Conservation (phyloP, 2,329 filamentous ascomycete genomes). For the Scytalidium sp. region DNA sequence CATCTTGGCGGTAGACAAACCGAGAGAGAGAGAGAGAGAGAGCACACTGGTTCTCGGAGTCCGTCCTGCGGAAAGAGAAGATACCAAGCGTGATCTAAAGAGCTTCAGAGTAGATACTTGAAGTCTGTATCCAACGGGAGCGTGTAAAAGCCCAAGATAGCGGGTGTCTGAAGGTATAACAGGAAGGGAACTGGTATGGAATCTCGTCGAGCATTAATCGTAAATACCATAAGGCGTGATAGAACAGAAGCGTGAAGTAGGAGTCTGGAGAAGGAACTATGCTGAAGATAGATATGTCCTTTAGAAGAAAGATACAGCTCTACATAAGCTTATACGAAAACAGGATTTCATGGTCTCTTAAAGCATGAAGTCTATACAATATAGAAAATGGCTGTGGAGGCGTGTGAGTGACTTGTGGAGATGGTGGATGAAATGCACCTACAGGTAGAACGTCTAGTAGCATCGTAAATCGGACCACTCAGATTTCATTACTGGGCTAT, state of each 20-base stretch:
- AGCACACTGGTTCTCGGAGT: neutral
- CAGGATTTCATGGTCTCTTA: neutral
- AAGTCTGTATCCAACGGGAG: no score
- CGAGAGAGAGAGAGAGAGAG: neutral
- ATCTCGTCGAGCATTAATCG: no score
- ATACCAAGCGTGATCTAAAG: no score
- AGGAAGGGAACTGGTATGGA: no score
- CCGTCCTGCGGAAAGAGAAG: neutral
- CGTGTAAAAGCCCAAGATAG: no score
- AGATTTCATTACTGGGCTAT: neutral
- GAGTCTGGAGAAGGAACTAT: neutral
- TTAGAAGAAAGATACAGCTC: neutral
- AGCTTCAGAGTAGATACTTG: no score
- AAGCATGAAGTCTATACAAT: neutral
- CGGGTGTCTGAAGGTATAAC: no score
- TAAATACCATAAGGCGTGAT: no score
- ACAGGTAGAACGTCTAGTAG: neutral
- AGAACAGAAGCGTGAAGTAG: neutral
- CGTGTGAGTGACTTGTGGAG: neutral
- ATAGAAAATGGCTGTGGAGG: neutral
- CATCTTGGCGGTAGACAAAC: neutral
- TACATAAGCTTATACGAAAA: neutral
- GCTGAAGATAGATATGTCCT: neutral
- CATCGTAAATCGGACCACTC: neutral
- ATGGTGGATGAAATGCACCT: neutral